Conservation (phyloP, 225 moss, liverwort and hornwort species). For the Takakia lepidozioides region DNA sequence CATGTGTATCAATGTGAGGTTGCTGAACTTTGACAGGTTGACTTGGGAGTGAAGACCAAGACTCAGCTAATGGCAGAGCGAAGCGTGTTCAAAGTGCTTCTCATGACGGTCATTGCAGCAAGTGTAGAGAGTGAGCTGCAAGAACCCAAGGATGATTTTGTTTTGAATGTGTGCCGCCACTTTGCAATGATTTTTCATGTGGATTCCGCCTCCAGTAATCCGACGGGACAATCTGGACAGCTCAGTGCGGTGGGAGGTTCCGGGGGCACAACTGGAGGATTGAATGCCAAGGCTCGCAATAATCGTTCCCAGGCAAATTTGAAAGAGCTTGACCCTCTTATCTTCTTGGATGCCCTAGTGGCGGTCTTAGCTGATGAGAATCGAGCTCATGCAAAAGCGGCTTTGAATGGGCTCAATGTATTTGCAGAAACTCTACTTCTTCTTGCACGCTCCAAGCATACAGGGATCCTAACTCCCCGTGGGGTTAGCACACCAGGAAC, state of each 20-base stretch:
- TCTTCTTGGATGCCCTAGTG: slow-evolving; percentile 93
- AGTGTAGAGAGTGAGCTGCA: slow-evolving; percentile 92
- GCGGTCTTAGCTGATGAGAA: slow-evolving; percentile 96
- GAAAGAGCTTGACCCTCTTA: slow-evolving; percentile 97
- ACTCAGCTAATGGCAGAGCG: slow-evolving; percentile 99
- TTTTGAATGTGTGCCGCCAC: slow-evolving; percentile 92
- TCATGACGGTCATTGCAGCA: slow-evolving; percentile 98
- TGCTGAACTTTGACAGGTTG: slow-evolving; percentile 48
- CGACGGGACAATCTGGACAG: slow-evolving; percentile 48
- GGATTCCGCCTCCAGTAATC: slow-evolving; percentile 79
- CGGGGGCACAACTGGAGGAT: slow-evolving; percentile 44
- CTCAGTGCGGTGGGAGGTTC: slow-evolving; percentile 38
- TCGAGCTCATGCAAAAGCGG: slow-evolving; percentile 97
- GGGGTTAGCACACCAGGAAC: slow-evolving; percentile 99
- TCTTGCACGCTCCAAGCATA: slow-evolving; percentile 92
- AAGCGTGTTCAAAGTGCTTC: slow-evolving; percentile 90
- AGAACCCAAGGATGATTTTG: slow-evolving; percentile 98
- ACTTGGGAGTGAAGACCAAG: slow-evolving; percentile 98
- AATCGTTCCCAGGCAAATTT: slow-evolving; percentile 87
- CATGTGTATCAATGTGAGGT: neutral
- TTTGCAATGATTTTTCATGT: slow-evolving; percentile 99
- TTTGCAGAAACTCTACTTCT: slow-evolving; percentile 97
- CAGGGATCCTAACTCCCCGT: slow-evolving; percentile 91
- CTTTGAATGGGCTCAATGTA: slow-evolving; percentile 90
- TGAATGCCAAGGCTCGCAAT: slow-evolving; percentile 67